Base-by-base conservation (phyloP, 2,329 filamentous ascomycete species). In the Botryosphaeria dothidea region DNA sequence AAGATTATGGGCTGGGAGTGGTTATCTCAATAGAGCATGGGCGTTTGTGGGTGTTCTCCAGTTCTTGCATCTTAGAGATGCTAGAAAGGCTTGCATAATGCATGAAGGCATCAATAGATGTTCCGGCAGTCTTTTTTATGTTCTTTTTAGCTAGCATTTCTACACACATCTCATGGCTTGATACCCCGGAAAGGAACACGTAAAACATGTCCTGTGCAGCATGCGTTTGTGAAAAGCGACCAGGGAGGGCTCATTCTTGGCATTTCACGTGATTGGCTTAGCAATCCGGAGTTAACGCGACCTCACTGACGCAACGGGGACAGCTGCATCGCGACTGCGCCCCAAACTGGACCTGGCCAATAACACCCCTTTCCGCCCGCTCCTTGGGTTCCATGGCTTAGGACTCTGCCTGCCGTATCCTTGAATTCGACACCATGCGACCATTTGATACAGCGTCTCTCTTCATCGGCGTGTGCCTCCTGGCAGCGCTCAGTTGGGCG, bases 401-500 rank as follows among this genome's bases (percentile, higher is more conserved):
- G 25, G 17, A 21, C n/a, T 21, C 41, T 34, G 15, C 49, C 49
- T 13, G 27, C 27, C 27, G 29, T 21, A 43, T 21, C 46, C 41
- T n/a, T 15, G 17, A 60, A 19, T n/a, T 60, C 41, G 56, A 23
- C 56, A 29, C 25, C 9, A 60, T 60, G 56, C 56, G 41, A 9
- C 27, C 38, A 17, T 27, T 58, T 29, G 15, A 19, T 13, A 38
- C 21, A 6, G 36, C 17, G 9, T 27, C n/a, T 21, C 17, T 52
- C 17, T 23, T 54, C n/a, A 9, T 36, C 13, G 25, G 21, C 11
- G 34, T 45, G 49, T 63, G 61, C 31, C 48, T 64, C 21, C 54
- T 65, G 21, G 43, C 8, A 9, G 52, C 54, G 13, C 31, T 65
- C 23, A 31, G 34, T 25, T n/a, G 17, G 21, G 86, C 88, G 69